Evolutionary conservation across 805 yeast species (phyloP).

Genomic region (Sungouiozyma ichnusensis): DNA sequence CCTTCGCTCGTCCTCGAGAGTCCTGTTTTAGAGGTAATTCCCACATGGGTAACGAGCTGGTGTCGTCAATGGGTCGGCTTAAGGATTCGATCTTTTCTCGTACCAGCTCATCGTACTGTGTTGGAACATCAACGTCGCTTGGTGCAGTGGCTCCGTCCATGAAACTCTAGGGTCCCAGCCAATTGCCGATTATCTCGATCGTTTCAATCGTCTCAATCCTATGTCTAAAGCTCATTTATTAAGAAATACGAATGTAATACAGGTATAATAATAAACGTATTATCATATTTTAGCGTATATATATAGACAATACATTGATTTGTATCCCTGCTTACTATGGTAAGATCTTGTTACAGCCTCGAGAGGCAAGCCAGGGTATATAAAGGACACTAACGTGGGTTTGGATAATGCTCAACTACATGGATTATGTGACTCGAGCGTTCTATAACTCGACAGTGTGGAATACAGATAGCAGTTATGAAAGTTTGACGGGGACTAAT

Average conservation of each 20-base stretch:
- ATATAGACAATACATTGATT: too few species aligned
- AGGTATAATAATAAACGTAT: too few species aligned
- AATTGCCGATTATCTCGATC: too few species aligned
- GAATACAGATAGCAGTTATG: slow-evolving; percentile 71
- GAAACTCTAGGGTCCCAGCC: background rate
- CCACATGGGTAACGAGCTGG: background rate
- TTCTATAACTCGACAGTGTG: slow-evolving; percentile 64
- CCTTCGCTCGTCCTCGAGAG: background rate
- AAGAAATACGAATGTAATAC: too few species aligned
- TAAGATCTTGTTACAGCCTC: too few species aligned
- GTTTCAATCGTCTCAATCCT: too few species aligned
- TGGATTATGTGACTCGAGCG: slow-evolving; percentile 74
- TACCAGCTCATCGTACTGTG: background rate
- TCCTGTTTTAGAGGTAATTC: background rate
- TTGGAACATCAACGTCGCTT: background rate
- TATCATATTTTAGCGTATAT: too few species aligned
- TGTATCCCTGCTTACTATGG: too few species aligned
- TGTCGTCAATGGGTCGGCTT: background rate
- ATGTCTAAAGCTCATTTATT: too few species aligned
- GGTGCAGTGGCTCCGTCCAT: background rate
- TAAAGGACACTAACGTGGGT: too few species aligned
- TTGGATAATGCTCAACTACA: slow-evolving; percentile 61
- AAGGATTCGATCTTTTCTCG: background rate
- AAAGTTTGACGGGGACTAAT: slow-evolving; percentile 60
- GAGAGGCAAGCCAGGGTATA: too few species aligned